These are phyloP conservation scores for Luffa aegyptiaca DNA, from an alignment of 306 rosid species.

Conservation along the genomic window DNA sequence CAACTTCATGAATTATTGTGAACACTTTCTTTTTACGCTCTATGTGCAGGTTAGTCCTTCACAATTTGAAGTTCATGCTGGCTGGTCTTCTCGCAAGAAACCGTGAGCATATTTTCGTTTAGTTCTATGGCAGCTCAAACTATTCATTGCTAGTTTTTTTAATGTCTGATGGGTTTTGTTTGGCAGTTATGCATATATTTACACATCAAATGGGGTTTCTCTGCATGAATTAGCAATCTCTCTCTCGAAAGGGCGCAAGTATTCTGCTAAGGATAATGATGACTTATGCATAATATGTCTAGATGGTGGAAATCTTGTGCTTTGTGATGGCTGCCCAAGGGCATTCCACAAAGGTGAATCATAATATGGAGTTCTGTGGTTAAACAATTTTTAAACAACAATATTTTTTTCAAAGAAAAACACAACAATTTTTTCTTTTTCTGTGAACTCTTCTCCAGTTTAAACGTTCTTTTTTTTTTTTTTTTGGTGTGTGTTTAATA, in stretches of 20 bases:
- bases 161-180: slow-evolving; percentile 18
- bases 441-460: not conserved
- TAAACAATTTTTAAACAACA: not conserved
- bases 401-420: not conserved
- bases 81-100: slow-evolving; percentile 90
- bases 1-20: not conserved
- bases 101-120: slow-evolving; percentile 58
- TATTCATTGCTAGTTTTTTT: slow-evolving; percentile 10
- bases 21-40: slow-evolving; percentile 12
- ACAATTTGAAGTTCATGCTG: slow-evolving; percentile 95
- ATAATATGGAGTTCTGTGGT: not conserved
- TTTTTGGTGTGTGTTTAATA: not conserved
- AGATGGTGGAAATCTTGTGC: slow-evolving; percentile 93
- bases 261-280: slow-evolving; percentile 76
- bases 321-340: slow-evolving; percentile 98
- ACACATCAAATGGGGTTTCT: slow-evolving; percentile 89
- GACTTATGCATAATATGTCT: slow-evolving; percentile 86
- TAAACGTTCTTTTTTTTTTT: not conserved
- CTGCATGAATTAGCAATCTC: slow-evolving; percentile 87
- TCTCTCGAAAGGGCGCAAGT: slow-evolving; percentile 76
- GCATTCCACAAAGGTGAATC: slow-evolving; percentile 89
- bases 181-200: slow-evolving; percentile 91
- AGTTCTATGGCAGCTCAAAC: slow-evolving; percentile 22
- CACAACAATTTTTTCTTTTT: not conserved
- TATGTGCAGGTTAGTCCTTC: slow-evolving; percentile 90